Conservation (phyloP, 2,329 filamentous ascomycete genomes). For the Aphanoascus verrucosus region DNA sequence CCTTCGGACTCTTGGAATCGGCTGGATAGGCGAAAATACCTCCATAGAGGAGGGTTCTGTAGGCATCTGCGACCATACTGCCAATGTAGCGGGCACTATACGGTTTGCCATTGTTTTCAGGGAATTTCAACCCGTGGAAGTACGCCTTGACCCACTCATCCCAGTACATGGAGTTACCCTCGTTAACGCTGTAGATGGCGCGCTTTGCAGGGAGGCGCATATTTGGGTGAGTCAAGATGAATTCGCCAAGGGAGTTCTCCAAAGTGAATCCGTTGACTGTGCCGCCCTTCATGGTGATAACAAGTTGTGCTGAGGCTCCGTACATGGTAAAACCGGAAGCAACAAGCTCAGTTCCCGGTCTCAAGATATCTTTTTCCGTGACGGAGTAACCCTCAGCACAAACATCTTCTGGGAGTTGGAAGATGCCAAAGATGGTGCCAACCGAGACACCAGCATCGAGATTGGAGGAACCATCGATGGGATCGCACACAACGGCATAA, state of each 20-base stretch:
- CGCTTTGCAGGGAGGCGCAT: constrained; percentile 76
- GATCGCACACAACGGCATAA: constrained; percentile 94
- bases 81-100: constrained; percentile 95
- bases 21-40: constrained; percentile 96
- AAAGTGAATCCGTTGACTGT: constrained; percentile 95
- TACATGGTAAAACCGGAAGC: constrained; percentile 99
- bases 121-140: constrained; percentile 79
- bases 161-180: constrained; percentile 98
- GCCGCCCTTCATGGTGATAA: constrained; percentile 91
- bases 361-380: constrained; percentile 61
- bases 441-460: constrained; percentile 95
- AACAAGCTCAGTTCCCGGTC: constrained; percentile 80
- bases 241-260: constrained; percentile 92
- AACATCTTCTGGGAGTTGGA: constrained; percentile 66
- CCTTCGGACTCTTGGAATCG: constrained; percentile 97
- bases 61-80: constrained; percentile 96
- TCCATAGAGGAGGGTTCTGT: constrained; percentile 87
- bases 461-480: constrained; percentile 96
- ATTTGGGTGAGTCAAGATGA: constrained; percentile 92
- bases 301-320: constrained; percentile 87
- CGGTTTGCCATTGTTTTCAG: constrained; percentile 61
- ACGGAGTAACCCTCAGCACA: constrained; percentile 46
- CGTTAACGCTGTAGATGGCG: constrained; percentile 94
- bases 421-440: constrained; percentile 91
- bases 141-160: constrained; percentile 76